Conservation (phyloP, 768 basidiomycete species). For the Collybiopsis luxurians region DNA sequence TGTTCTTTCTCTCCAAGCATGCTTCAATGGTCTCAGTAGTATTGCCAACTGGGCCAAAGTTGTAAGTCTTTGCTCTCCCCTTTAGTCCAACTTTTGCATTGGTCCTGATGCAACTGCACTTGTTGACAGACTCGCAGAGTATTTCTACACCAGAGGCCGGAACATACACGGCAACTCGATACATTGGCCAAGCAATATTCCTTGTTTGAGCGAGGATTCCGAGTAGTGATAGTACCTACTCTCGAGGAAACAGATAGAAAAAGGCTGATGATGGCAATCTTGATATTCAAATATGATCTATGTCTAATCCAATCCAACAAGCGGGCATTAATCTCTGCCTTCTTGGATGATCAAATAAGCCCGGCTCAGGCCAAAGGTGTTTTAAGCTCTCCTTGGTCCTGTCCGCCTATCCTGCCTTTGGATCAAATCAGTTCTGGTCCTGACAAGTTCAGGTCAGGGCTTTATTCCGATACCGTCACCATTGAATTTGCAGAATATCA, state of each 20-base stretch:
- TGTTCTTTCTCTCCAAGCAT: not conserved
- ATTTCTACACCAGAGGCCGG: not conserved
- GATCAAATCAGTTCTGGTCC: not conserved
- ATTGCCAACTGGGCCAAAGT: not conserved
- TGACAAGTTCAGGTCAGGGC: too few relatives aligned
- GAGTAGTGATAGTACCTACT: not conserved
- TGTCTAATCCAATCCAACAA: not conserved
- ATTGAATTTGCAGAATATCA: not conserved
- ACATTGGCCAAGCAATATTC: not conserved
- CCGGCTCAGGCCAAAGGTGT: not conserved
- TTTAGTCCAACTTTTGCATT: not conserved
- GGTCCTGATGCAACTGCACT: too few relatives aligned
- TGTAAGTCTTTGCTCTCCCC: not conserved
- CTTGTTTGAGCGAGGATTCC: not conserved
- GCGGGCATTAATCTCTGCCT: not conserved
- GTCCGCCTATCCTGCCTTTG: not conserved
- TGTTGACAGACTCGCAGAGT: too few relatives aligned
- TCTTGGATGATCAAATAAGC: too few relatives aligned
- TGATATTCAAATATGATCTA: not conserved
- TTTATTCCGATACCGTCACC: not conserved
- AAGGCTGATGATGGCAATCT: not conserved
- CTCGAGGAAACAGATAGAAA: not conserved
- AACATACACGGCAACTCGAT: not conserved
- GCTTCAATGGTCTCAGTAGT: not conserved
- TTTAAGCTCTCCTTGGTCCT: not conserved